A percentile compares a stretch with the other conserved stretches of the same genome.
Evolutionary conservation across 495 filamentous ascomycete genomes (phyloP).

Genomic region (Apiosordaria backusii): DNA sequence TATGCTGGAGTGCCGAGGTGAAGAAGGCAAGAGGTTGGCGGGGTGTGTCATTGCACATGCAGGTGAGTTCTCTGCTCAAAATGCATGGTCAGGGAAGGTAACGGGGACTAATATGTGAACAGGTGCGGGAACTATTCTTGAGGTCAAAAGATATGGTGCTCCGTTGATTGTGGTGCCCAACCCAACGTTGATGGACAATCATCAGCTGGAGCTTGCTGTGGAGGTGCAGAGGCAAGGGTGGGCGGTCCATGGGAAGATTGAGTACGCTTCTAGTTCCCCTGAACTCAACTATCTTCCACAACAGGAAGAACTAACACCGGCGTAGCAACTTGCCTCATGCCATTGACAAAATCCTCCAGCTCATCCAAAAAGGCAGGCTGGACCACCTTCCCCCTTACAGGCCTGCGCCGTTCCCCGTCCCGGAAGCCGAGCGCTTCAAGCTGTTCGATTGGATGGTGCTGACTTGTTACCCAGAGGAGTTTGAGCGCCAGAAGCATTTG

Average conservation of each 20-base stretch:
- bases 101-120: background rate
- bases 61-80: slow-evolving; percentile 50
- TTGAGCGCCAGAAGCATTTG: slow-evolving; percentile 21
- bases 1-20: slow-evolving; percentile 45
- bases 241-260: slow-evolving; percentile 60
- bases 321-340: slow-evolving; percentile 31
- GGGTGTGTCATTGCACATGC: slow-evolving; percentile 86
- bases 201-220: slow-evolving; percentile 81
- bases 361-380: slow-evolving; percentile 27
- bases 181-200: slow-evolving; percentile 75
- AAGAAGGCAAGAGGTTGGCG: slow-evolving; percentile 30
- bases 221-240: slow-evolving; percentile 67
- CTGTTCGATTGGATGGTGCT: slow-evolving; percentile 40
- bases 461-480: slow-evolving; percentile 34
- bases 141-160: slow-evolving; percentile 62
- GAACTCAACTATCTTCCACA: background rate
- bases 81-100: background rate
- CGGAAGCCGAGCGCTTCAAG: slow-evolving; percentile 28
- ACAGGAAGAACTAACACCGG: background rate
- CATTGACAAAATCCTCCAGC: slow-evolving; percentile 20
- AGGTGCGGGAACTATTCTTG: slow-evolving; percentile 90
- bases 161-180: slow-evolving; percentile 87
- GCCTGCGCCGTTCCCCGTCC: slow-evolving; percentile 30
- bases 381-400: slow-evolving; percentile 28
- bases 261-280: slow-evolving; percentile 44